phyloP scores from a whole-genome alignment of 225 moss, liverwort and hornwort genomes.

The Marchantia paleacea region DNA sequence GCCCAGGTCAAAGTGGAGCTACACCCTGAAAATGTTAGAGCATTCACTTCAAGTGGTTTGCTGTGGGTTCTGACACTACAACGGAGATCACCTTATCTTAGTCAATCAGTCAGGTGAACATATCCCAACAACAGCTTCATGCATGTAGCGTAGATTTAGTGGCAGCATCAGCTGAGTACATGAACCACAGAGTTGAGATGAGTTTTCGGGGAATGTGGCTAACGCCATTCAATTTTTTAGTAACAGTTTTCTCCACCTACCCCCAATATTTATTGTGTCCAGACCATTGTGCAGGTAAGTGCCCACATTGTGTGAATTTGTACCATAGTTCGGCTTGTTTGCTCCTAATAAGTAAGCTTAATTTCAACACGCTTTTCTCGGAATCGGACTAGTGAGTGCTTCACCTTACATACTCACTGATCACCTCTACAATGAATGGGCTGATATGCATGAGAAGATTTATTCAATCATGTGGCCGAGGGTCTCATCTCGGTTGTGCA shows the following conservation, averaged over 20 bases:
- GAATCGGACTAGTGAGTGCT: background rate
- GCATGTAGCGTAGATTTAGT: slow-evolving; percentile 27
- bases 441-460: no score
- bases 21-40: slow-evolving; percentile 13
- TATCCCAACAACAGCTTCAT: slow-evolving; percentile 16
- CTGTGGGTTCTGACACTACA: slow-evolving; percentile 15
- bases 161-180: slow-evolving; percentile 26
- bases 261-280: slow-evolving; percentile 26
- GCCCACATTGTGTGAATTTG: slow-evolving; percentile 29
- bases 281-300: slow-evolving; percentile 27
- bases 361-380: background rate
- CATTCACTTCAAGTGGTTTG: slow-evolving; percentile 20
- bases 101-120: background rate
- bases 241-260: slow-evolving; percentile 14
- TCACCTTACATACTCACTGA: no score
- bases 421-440: no score
- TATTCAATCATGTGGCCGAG: no score
- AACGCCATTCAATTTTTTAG: slow-evolving; percentile 20
- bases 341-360: slow-evolving; percentile 14
- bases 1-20: slow-evolving; percentile 18
- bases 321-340: slow-evolving; percentile 32
- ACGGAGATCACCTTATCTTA: slow-evolving; percentile 8
- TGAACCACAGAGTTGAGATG: slow-evolving; percentile 22
- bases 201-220: slow-evolving; percentile 17
- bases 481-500: no score